Evolutionary conservation across 139 green algal species (phyloP).

Genomic region (Pleodorina starrii): DNA sequence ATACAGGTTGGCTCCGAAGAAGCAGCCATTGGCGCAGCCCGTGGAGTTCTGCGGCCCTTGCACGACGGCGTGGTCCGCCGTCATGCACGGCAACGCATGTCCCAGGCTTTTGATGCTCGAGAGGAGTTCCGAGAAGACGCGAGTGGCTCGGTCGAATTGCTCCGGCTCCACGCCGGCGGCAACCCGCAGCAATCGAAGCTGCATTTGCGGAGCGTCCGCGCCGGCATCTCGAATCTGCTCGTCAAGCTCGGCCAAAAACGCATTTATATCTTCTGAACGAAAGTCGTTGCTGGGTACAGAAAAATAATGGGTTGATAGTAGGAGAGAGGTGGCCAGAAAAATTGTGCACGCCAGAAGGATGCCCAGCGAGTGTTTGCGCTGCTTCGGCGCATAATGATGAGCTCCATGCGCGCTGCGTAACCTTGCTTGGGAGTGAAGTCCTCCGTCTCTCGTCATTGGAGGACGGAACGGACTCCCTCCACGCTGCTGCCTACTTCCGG

Average conservation of each 20-base stretch:
- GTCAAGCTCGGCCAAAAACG: not conserved
- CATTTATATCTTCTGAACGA: not conserved
- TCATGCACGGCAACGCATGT: not conserved
- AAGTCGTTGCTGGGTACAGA: not conserved
- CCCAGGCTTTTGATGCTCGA: not conserved
- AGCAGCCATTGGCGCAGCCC: constrained; percentile 11
- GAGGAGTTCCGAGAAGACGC: not conserved
- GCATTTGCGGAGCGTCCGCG: not conserved
- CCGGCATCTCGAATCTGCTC: not conserved
- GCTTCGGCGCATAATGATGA: not conserved
- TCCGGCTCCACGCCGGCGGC: not conserved
- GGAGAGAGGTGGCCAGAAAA: not conserved
- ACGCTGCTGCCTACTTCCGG: too few relatives aligned
- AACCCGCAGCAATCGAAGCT: not conserved
- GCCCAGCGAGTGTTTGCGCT: not conserved
- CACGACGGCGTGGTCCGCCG: not conserved
- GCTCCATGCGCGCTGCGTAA: not conserved
- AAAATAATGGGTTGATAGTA: not conserved
- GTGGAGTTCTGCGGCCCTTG: not conserved
- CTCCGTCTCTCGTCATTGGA: too few relatives aligned
- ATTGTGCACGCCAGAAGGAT: not conserved
- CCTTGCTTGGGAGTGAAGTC: not conserved
- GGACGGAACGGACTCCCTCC: too few relatives aligned
- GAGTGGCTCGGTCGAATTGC: not conserved
- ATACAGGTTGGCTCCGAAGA: constrained; percentile 70